These are phyloP conservation scores for Trichophyton rubrum DNA, from an alignment of 2,329 filamentous ascomycete genomes.

Conservation along the genomic window DNA sequence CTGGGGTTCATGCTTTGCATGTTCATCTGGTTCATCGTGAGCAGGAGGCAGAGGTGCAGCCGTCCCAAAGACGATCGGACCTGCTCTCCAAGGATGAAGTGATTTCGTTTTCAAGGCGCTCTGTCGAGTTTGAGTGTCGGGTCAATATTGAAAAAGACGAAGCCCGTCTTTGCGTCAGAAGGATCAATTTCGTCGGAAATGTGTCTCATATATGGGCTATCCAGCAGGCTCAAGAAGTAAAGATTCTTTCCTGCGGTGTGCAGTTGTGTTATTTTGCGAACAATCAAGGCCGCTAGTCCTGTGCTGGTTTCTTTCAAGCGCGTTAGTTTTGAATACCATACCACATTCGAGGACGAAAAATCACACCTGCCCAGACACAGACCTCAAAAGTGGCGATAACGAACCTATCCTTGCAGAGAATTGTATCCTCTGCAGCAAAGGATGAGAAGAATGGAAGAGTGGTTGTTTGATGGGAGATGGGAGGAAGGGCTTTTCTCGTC, in stretches of 20 bases:
- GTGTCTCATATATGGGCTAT: not conserved
- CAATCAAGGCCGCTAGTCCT: not conserved
- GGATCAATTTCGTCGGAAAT: not conserved
- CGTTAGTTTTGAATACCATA: not conserved
- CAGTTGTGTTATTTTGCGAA: not conserved
- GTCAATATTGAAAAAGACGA: not conserved
- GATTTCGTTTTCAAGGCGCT: not conserved
- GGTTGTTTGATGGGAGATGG: not conserved
- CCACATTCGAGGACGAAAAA: not conserved
- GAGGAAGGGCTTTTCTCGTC: not conserved
- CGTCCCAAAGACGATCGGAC: constrained; percentile 19
- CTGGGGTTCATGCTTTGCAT: constrained; percentile 45
- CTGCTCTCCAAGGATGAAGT: constrained; percentile 5
- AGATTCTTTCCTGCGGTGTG: not conserved
- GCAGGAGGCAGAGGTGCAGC: constrained; percentile 20
- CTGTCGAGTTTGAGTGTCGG: not conserved
- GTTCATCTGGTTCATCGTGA: constrained; percentile 44
- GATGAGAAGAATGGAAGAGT: not conserved
- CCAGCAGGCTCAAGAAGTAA: not conserved
- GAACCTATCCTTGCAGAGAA: not conserved
- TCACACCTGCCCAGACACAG: not conserved
- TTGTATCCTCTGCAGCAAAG: not conserved
- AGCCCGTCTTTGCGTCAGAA: not conserved
- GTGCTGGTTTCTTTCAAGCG: not conserved
- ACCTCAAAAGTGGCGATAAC: not conserved